Base-by-base conservation (phyloP, 495 filamentous ascomycete species). In the Neurospora sp. region DNA sequence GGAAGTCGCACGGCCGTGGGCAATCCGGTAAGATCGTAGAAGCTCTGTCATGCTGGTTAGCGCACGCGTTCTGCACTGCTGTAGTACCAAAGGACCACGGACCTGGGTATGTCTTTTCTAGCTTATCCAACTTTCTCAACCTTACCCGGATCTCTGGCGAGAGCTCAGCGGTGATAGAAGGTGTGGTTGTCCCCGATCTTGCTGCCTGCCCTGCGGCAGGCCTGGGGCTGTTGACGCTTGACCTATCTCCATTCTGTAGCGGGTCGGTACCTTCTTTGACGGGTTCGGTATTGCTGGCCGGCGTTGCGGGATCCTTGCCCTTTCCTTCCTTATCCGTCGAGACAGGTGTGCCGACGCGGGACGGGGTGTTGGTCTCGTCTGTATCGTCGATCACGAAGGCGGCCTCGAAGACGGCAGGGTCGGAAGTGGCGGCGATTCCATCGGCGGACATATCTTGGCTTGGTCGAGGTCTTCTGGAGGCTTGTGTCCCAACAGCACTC, bases 51-150 rank as follows among this genome's bases (percentile, higher is more conserved):
- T 20, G 9, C 37, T n/a, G 70, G 18, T 31, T 38, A 61, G 53
- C 27, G 53, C 53, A 65, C 12, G 8, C 40, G 18, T 35, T 3
- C 42, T 59, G 16, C 16, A 71, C 14, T 35, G 16, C 27, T 71
- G 27, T 9, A 37, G 10, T 12, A 8, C 18, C 18, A 68, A 5
- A n/a, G 4, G 41, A 42, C 37, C 8, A 72, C 84, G 61, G 87
- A 95, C 94, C 94, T 79, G 91, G 88, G 80, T 97, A 97, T 75
- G 90, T 91, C 9, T 89, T 84, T 76, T 97, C 94, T n/a, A 98
- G 79, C 78, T 92, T 97, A 69, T 94, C 93, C 40, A 98, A 83
- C 81, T 91, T 93, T 48, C 90, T 85, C 42, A 97, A 79, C 78
- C 87, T 90, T 27, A 88, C 86, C 40, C 86, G 87, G 6, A 97